phyloP scores from a whole-genome alignment of 1,139 yeast genomes.

The Pneumocystis canis region DNA sequence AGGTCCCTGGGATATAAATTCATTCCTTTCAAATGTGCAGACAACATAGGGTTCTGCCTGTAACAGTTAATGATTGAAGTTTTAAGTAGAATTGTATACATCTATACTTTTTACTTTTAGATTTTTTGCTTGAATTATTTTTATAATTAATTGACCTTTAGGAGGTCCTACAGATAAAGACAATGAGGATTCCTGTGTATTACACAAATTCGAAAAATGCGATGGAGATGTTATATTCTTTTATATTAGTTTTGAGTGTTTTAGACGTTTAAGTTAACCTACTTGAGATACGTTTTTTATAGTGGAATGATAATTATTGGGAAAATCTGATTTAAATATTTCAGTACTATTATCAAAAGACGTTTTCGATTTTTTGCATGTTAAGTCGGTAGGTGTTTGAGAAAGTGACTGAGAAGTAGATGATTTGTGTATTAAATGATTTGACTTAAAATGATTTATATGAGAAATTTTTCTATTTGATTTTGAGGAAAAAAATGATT shows the following conservation, averaged over 20 bases:
- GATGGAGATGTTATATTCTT: background rate
- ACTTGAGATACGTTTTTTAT: background rate
- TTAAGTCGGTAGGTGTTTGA: background rate
- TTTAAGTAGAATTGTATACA: conserved; percentile 39
- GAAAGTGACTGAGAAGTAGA: background rate
- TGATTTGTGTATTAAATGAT: background rate
- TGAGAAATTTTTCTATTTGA: background rate
- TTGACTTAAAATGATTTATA: background rate
- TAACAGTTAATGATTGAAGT: background rate
- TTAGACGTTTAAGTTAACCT: background rate
- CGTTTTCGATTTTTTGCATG: background rate
- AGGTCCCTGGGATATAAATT: conserved; percentile 73
- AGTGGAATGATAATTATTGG: background rate
- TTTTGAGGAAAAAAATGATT: background rate
- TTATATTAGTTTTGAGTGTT: background rate
- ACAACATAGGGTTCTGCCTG: conserved; percentile 45
- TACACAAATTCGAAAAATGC: background rate
- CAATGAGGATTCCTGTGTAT: background rate
- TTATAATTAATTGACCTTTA: conserved; percentile 61
- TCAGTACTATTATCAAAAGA: background rate
- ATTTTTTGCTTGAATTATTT: conserved; percentile 64
- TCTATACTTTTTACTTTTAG: conserved; percentile 38
- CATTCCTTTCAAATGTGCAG: conserved; percentile 84
- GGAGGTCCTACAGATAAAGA: conserved; percentile 17
- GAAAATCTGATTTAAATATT: background rate